Base-by-base conservation (phyloP, 2,329 filamentous ascomycete genomes). In the Penicillium hesseltinei region DNA sequence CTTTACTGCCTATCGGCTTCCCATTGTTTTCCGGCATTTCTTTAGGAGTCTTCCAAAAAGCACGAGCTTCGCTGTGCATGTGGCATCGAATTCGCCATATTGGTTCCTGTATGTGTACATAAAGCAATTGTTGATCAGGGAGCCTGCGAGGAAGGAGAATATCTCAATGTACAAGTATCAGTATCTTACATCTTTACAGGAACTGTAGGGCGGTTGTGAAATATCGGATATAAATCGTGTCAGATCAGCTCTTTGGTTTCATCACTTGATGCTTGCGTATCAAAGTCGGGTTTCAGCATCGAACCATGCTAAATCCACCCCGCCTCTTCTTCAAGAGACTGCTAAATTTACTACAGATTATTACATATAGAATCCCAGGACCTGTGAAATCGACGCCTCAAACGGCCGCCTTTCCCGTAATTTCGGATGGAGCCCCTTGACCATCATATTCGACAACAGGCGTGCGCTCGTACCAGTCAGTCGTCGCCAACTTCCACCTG, bases 101-200 rank as follows among this genome's bases (percentile, higher is more conserved):
- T 47, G 44, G 45, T 36, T 57, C 31, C 40, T 61, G 47, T 62
- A 56, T 52, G 51, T 62, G 58, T 64, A 64, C 53, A 61, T 64
- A 59, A 46, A 51, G 54, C 40, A 40, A 47, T 42, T 51, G 17
- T 56, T 40, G 56, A 48, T 58, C 47, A 51, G 45, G 47, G 43
- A 57, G 39, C 35, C 42, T 21, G 36, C 15, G 36, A 44, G 44
- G 55, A 54, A 36, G 46, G 58, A 38, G 15, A 31, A 43, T 54
- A 46, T 25, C 19, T 51, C 36, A 56, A 50, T 65, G 63, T 64
- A 64, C 29, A 50, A 50, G 15, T 54, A 60, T 55, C 33, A 29
- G 9, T 43, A 46, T 42, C 13, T 43, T 35, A 33, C 13, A 5
- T 25, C 27, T 39, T 31, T 27, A 8, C 15, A 13, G 43, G 7